Evolutionary conservation across 257 asterid species (phyloP).

Genomic region (Oldenlandia corymbosa): DNA sequence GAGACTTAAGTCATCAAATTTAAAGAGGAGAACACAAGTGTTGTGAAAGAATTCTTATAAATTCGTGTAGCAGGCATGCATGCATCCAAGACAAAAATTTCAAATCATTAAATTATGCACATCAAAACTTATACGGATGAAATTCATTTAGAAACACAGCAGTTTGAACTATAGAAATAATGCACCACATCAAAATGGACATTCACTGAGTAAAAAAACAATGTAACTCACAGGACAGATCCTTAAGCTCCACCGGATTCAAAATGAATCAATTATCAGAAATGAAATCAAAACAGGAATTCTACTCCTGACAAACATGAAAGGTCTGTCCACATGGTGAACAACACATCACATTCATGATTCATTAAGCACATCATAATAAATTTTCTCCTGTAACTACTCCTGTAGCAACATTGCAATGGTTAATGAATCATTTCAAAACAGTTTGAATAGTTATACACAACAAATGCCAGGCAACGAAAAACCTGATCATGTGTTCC

Average conservation of each 20-base stretch:
- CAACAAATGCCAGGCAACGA: neutral
- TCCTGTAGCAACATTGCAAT: neutral
- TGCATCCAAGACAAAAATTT: neutral
- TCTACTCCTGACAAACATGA: neutral
- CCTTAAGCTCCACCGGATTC: neutral
- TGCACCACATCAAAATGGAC: neutral
- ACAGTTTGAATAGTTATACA: neutral
- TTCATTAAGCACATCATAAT: neutral
- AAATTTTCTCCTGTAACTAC: neutral
- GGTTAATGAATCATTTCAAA: neutral
- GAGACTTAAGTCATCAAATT: neutral
- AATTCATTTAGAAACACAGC: no score
- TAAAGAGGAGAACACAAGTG: neutral
- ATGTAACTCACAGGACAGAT: neutral
- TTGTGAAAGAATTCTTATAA: neutral
- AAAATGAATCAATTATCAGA: neutral
- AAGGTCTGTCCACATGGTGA: neutral
- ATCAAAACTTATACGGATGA: neutral
- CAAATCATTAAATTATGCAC: neutral
- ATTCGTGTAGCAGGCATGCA: neutral
- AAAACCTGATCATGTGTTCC: neutral
- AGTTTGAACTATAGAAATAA: neutral
- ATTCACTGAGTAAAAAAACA: no score
- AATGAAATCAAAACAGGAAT: neutral
- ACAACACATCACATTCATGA: no score